Base-by-base conservation (phyloP, 2,329 filamentous ascomycete genomes). In the Pseudopithomyces maydicus region DNA sequence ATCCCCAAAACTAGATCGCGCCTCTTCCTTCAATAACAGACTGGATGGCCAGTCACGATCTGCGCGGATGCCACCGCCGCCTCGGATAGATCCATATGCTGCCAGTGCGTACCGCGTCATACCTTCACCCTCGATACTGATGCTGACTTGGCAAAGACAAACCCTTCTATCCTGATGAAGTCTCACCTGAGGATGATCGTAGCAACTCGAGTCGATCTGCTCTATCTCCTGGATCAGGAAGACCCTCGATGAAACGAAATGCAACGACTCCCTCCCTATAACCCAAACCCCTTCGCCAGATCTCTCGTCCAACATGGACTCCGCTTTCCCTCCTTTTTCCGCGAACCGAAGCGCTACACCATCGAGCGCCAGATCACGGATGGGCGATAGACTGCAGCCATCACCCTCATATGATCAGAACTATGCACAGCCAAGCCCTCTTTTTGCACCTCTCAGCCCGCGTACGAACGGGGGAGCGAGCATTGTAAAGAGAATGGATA, bases 401-500 rank as follows among this genome's bases (percentile, higher is more conserved):
- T 59, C 48, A 51, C 38, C 48, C 8, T 51, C 48, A 5, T 66
- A 66, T 43, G 65, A 63, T 29, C 69, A 71, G 46, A 52, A 62
- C 38, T 75, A 77, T 52, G 68, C 69, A 19, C 66, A 71, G 54
- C 66, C 73, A 15, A 71, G 68, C 49, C 70, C 74, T 14, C 61
- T 71, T 3, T 81, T 81, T 66, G 81, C 81, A 20, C 78, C 82
- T 3, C 72, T 79, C 19, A 86, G 80, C 59, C 84, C 85, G 23
- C 73, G 72, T 33, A 69, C 68, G 1, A 74, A 74, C 62, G 77
- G 70, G 17, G 76, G 74, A 56, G 77, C 73, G 47, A 79, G 74
- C 51, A 46, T 91, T 26, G 67, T 89, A 64, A 82, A 85, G 59
- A 83, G 86, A 50, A 85, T 90, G 81, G 84, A 90, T 63, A 82